Conservation (phyloP, 2,329 filamentous ascomycete species). For the Aspergillus bombycis region DNA sequence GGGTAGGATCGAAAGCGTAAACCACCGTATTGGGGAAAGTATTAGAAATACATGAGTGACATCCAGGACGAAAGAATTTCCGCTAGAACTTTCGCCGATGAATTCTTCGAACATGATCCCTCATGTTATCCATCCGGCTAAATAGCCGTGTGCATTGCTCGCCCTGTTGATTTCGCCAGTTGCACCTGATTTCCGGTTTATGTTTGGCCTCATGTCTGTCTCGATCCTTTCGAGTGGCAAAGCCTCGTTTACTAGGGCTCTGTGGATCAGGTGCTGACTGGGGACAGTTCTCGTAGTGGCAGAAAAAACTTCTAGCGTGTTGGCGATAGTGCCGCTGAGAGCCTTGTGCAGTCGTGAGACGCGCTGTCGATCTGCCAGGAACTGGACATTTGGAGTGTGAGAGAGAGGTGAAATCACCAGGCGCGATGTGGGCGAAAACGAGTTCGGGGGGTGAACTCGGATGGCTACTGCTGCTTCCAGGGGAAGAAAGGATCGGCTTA, state of each 20-base stretch:
- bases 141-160: slow-evolving; percentile 1
- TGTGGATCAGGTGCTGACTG: neutral
- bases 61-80: neutral
- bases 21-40: neutral
- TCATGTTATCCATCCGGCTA: slow-evolving; percentile 1
- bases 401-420: neutral
- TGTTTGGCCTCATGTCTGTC: neutral
- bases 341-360: neutral
- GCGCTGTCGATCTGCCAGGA: neutral
- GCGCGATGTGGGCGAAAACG: neutral
- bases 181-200: neutral
- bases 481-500: neutral
- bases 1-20: neutral
- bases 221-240: neutral
- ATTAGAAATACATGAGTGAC: accelerated
- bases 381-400: neutral
- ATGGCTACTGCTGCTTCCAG: neutral
- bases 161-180: neutral
- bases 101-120: neutral
- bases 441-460: neutral
- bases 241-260: neutral
- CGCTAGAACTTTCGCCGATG: neutral
- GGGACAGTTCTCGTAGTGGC: neutral
- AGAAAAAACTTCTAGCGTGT: neutral
- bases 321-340: neutral